A percentile compares a stretch with the other conserved stretches of the same genome.
phyloP scores from a whole-genome alignment of 2,329 filamentous ascomycete species.

The Tolypocladium cylindrosporum region DNA sequence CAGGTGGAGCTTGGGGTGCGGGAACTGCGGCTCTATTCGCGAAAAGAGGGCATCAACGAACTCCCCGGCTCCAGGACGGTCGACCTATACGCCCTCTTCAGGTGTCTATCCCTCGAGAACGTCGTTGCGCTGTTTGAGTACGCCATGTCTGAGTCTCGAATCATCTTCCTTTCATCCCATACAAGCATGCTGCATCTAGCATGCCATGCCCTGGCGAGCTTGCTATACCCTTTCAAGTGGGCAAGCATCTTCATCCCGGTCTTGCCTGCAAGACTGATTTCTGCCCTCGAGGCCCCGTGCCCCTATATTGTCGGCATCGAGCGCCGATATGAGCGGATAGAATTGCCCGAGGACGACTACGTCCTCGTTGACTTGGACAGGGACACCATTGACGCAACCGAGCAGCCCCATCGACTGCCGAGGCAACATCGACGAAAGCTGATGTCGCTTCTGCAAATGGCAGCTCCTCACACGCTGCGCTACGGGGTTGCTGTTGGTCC shows the following conservation, averaged over 20 bases:
- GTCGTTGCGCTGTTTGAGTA: constrained; percentile 91
- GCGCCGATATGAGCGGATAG: constrained; percentile 74
- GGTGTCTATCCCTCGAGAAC: constrained; percentile 82
- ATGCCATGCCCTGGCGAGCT: constrained; percentile 72
- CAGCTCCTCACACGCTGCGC: constrained; percentile 79
- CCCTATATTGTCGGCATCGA: constrained; percentile 97
- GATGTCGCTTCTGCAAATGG: constrained; percentile 74
- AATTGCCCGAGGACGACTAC: constrained; percentile 89
- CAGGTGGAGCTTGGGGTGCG: constrained; percentile 88
- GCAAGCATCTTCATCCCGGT: constrained; percentile 89
- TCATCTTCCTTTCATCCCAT: constrained; percentile 92
- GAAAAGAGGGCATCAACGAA: constrained; percentile 89
- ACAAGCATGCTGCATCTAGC: constrained; percentile 93
- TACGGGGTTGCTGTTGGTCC: constrained; percentile 83
- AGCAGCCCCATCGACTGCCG: constrained; percentile 67
- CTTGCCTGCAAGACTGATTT: constrained; percentile 75
- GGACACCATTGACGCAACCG: constrained; percentile 79
- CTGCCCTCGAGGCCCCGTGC: constrained; percentile 87
- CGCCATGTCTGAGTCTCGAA: constrained; percentile 82
- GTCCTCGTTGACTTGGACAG: constrained; percentile 90
- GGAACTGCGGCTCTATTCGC: constrained; percentile 82
- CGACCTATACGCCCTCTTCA: constrained; percentile 88
- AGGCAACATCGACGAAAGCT: constrained; percentile 87
- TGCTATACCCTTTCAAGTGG: constrained; percentile 89
- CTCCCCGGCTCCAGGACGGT: constrained; percentile 83